phyloP scores from a whole-genome alignment of 805 yeast species.

The Candida fluviatilis region DNA sequence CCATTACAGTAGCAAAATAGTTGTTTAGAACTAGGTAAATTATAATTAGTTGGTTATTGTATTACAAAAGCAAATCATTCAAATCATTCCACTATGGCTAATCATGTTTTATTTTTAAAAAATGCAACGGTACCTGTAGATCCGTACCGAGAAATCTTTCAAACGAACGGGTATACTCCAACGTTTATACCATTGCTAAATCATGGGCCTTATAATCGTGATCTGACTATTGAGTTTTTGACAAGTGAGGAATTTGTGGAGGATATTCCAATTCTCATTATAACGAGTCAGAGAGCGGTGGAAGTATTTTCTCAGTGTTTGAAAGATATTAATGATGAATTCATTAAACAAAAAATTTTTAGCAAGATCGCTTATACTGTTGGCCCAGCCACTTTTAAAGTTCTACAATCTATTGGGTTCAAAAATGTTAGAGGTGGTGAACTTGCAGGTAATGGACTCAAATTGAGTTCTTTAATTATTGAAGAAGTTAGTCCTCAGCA shows the following conservation, averaged over 20 bases:
- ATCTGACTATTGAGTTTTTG: slow-evolving; percentile 42
- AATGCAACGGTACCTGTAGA: slow-evolving; percentile 68
- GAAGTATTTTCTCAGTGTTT: slow-evolving; percentile 61
- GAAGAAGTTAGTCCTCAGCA: slow-evolving; percentile 20
- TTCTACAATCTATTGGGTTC: slow-evolving; percentile 62
- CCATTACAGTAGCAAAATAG: too few relatives aligned
- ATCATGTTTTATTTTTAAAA: slow-evolving; percentile 54
- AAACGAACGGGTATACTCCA: slow-evolving; percentile 33
- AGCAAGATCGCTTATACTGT: slow-evolving; percentile 72
- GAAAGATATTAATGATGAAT: slow-evolving; percentile 14
- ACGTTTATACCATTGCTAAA: slow-evolving; percentile 69
- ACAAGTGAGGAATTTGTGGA: slow-evolving; percentile 37
- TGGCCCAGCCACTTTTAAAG: slow-evolving; percentile 80
- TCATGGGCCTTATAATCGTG: slow-evolving; percentile 54
- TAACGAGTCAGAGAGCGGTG: slow-evolving; percentile 90
- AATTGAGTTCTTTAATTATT: slow-evolving; percentile 60
- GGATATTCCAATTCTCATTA: slow-evolving; percentile 51
- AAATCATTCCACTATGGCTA: too few relatives aligned
- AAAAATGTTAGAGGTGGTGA: slow-evolving; percentile 64
- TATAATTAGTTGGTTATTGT: too few relatives aligned
- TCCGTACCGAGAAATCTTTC: slow-evolving; percentile 51
- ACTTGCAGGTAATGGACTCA: slow-evolving; percentile 76
- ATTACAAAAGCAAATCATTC: too few relatives aligned
- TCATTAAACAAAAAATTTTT: slow-evolving; percentile 25
- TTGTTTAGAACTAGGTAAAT: too few relatives aligned